Base-by-base conservation (phyloP, 2,329 filamentous ascomycete genomes). In the Xenosphaeropsis pyriputrescens region DNA sequence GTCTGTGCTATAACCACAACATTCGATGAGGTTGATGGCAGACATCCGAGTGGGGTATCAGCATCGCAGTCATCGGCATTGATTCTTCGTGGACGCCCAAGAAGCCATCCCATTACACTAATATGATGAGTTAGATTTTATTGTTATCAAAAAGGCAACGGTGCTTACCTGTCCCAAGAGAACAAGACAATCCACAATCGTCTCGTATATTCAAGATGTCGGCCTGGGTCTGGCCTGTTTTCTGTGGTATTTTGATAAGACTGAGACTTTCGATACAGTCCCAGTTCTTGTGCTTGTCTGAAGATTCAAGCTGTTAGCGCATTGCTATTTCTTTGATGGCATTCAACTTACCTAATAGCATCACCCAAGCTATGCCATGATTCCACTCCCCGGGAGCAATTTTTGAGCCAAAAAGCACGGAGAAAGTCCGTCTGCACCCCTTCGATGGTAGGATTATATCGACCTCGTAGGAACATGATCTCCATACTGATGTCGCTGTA, bases 401-500 rank as follows among this genome's bases (percentile, higher is more conserved):
- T 41, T 19, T 45, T 45, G 22, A 45, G 17, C 43, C 43, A 45
- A 2, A 31, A 36, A 15, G 34, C 29, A 37, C 37, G 39, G 8
- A 41, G 14, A 18, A 45, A 18, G 34, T 43, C 39, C 29, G 41
- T 37, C 26, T 45, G 41, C n/a, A 45, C 41, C 4, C 37, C 32
- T 6, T 31, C 36, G 3, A 43, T 19, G 18, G 37, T 40, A 2
- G 41, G 32, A 18, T 37, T 22, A 22, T 45, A 37, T 22, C 38
- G 36, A 16, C 36, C 41, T 16, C 41, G 18, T 11, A 43, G 12
- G 11, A 36, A 32, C 39, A 41, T 43, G n/a, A 45, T 34, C 16
- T 39, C 36, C 37, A 40, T 40, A 19, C 39, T 39, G 15, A 14
- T 32, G 17, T 39, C 38, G 29, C 41, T 43, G 34, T 41, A 45